Evolutionary conservation across 805 yeast species (phyloP).

Genomic region (Lipomyces yamanashiensis): DNA sequence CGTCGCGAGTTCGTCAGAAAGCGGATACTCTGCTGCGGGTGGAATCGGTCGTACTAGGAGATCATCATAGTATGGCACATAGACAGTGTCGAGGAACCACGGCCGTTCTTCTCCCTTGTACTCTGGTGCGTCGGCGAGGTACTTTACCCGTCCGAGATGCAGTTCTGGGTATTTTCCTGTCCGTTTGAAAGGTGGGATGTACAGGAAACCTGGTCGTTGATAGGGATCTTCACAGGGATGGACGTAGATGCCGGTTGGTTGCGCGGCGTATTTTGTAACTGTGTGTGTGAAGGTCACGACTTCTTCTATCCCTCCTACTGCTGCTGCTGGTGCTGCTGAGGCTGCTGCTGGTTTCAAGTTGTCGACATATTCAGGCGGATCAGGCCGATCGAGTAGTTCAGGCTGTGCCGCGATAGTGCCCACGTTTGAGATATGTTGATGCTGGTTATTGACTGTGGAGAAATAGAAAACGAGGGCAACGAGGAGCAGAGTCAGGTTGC

Average conservation of each 20-base stretch:
- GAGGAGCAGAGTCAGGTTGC: not conserved
- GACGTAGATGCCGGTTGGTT: slow-evolving; percentile 2
- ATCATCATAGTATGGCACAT: slow-evolving; percentile 12
- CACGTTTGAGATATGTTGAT: not conserved
- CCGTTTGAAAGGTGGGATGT: slow-evolving; percentile 1
- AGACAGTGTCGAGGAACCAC: slow-evolving; percentile 1
- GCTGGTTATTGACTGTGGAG: not conserved
- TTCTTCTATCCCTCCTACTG: not conserved
- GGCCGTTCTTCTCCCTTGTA: not conserved
- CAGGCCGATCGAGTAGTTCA: not conserved
- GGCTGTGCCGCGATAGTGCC: not conserved
- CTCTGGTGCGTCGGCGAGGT: not conserved
- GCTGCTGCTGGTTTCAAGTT: not conserved
- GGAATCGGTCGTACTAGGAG: not conserved
- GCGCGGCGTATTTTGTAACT: not conserved
- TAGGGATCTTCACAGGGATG: slow-evolving; percentile 30
- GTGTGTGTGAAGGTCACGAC: slow-evolving; percentile 6
- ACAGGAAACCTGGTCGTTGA: slow-evolving; percentile 26
- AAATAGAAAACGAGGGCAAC: not conserved
- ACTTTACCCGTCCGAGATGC: not conserved
- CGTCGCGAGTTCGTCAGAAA: not conserved
- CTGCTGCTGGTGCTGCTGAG: not conserved
- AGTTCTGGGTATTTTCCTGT: not conserved
- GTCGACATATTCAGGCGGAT: too few relatives aligned
- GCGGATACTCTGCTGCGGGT: not conserved